Conservation (phyloP, 345 rosid genomes). For the Eucalyptus fibrosa region DNA sequence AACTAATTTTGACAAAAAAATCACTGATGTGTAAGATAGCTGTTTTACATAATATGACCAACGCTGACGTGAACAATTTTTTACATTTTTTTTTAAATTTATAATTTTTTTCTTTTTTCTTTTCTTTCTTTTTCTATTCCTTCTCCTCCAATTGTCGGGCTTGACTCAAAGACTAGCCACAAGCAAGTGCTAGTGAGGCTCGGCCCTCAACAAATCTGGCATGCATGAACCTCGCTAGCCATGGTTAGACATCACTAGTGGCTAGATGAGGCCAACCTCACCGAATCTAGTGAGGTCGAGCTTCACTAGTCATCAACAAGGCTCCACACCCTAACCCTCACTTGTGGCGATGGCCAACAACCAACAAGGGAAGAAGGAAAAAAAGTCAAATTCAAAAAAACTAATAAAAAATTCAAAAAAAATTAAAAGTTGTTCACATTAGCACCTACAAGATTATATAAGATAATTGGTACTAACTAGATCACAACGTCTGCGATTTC, state of each 20-base stretch:
- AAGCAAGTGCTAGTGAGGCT: accelerated
- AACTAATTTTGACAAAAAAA: not conserved
- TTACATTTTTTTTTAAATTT: not conserved
- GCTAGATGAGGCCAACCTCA: not conserved
- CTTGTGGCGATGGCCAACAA: accelerated
- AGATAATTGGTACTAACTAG: too few relatives aligned
- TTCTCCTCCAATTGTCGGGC: not conserved
- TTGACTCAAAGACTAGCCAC: not conserved
- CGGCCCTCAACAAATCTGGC: accelerated
- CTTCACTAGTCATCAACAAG: not conserved
- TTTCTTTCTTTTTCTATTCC: not conserved
- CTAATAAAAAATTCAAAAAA: too few relatives aligned
- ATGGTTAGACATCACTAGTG: not conserved
- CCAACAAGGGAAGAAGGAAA: not conserved
- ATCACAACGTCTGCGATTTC: too few relatives aligned
- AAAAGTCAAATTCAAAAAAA: not conserved
- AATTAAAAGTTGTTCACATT: too few relatives aligned
- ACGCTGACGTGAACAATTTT: accelerated
- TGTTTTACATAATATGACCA: accelerated
- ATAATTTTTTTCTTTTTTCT: not conserved
- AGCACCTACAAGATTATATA: accelerated
- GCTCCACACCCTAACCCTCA: not conserved
- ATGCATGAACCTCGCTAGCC: not conserved
- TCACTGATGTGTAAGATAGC: accelerated
- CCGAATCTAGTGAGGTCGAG: not conserved